phyloP scores from a whole-genome alignment of 768 basidiomycete genomes.

The Lentinula detonsa region DNA sequence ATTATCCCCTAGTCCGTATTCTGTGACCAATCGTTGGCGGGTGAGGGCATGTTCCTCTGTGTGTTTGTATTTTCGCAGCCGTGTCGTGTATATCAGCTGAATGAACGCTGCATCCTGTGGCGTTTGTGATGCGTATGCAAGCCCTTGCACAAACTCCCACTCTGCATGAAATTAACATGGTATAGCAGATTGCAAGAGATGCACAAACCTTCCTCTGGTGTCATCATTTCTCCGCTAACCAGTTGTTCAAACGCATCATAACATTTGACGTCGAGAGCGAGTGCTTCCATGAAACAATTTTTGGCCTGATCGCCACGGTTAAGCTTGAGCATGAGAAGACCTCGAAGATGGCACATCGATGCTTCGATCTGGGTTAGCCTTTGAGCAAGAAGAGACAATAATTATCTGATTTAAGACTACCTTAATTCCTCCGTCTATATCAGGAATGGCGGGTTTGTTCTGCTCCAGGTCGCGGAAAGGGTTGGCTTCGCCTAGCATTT shows the following conservation, averaged over 20 bases:
- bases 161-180: slow-evolving; percentile 40
- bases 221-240: slow-evolving; percentile 92
- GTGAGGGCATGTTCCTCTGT: slow-evolving; percentile 75
- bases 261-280: slow-evolving; percentile 93
- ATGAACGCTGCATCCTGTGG: slow-evolving; percentile 90
- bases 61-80: slow-evolving; percentile 88
- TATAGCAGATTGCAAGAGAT: neutral
- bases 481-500: slow-evolving; percentile 90
- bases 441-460: slow-evolving; percentile 69
- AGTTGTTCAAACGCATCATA: slow-evolving; percentile 93
- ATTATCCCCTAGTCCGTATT: slow-evolving; percentile 84
- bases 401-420: slow-evolving; percentile 30
- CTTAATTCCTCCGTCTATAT: slow-evolving; percentile 92
- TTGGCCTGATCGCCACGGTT: slow-evolving; percentile 90
- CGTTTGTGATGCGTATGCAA: slow-evolving; percentile 78
- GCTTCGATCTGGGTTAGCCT: slow-evolving; percentile 71
- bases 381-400: neutral
- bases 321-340: slow-evolving; percentile 89
- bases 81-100: slow-evolving; percentile 85
- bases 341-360: slow-evolving; percentile 93
- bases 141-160: slow-evolving; percentile 90
- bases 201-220: slow-evolving; percentile 83
- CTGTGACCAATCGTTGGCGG: slow-evolving; percentile 71
- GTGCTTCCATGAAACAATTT: slow-evolving; percentile 91
- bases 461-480: slow-evolving; percentile 70